Base-by-base conservation (phyloP, 805 yeast species). In the Hanseniaspora jakobsenii region DNA sequence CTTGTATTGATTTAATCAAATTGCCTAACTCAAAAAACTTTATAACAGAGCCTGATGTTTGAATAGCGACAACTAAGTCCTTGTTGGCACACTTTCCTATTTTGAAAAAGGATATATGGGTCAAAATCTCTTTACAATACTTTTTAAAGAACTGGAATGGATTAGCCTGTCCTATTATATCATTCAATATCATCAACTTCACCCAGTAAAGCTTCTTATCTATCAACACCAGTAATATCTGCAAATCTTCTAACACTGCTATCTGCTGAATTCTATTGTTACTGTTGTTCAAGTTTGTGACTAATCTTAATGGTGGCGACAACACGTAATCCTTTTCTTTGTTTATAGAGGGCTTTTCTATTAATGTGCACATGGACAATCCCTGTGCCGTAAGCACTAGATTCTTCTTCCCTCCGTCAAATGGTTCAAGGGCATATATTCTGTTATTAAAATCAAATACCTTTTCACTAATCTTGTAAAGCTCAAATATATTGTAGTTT, bases 361-460 rank as follows among this genome's bases (percentile, higher is more conserved):
- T 73, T 35, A 85, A 85, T 9, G 31, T 31, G 36, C 91, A 76
- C 36, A 85, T 74, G 68, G 81, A 91, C 2, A 91, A 77, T 4
- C 98, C 97, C 1, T 80, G 71, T 57, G 85, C 94, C 0, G 97
- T 86, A 34, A 97, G 97, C 56, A 83, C 87, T 28, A 91, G 60
- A 51, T 87, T 64, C 57, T 87, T 83, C 51, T 94, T 73, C 17
- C 97, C 97, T 43, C 95, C 95, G 57, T 91, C 94, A 60, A 83
- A 81, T 27, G 95, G 94, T 31, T 82, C 86, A 23, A 86, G 89
- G 66, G 96, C 86, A 57, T 84, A 86, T 53, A 89, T 82, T 49
- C 81, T 74, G 56, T 87, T 77, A 17, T 69, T 67, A 38, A 77
- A 75, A 51, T 77, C 85, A 61, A 87, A 87, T 55, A 76, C 75